Conservation (phyloP, 1,139 yeast genomes). For the Geotrichum klebahnii region DNA sequence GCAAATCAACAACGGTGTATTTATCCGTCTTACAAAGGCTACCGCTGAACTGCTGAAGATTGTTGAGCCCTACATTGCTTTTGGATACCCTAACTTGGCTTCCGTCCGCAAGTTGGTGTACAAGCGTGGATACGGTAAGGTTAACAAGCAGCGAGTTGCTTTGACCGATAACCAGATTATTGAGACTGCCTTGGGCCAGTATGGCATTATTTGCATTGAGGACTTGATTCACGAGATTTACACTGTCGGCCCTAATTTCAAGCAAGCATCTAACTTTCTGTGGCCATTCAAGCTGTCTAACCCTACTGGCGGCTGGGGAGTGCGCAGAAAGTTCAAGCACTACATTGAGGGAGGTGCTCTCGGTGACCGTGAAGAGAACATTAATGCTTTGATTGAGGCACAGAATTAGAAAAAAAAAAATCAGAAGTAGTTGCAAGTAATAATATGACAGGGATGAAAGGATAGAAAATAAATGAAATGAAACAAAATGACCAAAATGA, state of each 20-base stretch:
- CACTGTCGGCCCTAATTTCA: slow-evolving; percentile 99
- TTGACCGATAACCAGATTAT: slow-evolving; percentile 83
- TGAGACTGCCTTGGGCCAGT: slow-evolving; percentile 91
- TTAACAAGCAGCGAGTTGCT: slow-evolving; percentile 97
- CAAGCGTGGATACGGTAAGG: slow-evolving; percentile 99
- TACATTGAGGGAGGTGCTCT: slow-evolving; percentile 99
- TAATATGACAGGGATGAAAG: neutral
- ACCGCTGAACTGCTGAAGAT: slow-evolving; percentile 92
- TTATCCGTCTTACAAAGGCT: slow-evolving; percentile 97
- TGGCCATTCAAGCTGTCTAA: slow-evolving; percentile 99
- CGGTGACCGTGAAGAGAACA: slow-evolving; percentile 99
- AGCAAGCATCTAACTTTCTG: slow-evolving; percentile 99
- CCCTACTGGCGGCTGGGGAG: slow-evolving; percentile 99
- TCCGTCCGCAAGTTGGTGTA: slow-evolving; percentile 93
- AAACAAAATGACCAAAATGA: no score
- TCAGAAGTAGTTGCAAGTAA: no score
- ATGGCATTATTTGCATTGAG: slow-evolving; percentile 93
- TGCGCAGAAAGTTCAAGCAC: slow-evolving; percentile 97
- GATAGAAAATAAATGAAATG: no score
- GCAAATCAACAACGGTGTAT: slow-evolving; percentile 98
- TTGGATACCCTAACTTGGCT: slow-evolving; percentile 97
- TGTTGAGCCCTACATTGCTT: slow-evolving; percentile 98
- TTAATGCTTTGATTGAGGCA: slow-evolving; percentile 94
- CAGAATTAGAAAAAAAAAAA: slow-evolving; percentile 6
- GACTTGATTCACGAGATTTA: slow-evolving; percentile 98